phyloP scores from a whole-genome alignment of 495 filamentous ascomycete species.

The Penicillium mononematosum region DNA sequence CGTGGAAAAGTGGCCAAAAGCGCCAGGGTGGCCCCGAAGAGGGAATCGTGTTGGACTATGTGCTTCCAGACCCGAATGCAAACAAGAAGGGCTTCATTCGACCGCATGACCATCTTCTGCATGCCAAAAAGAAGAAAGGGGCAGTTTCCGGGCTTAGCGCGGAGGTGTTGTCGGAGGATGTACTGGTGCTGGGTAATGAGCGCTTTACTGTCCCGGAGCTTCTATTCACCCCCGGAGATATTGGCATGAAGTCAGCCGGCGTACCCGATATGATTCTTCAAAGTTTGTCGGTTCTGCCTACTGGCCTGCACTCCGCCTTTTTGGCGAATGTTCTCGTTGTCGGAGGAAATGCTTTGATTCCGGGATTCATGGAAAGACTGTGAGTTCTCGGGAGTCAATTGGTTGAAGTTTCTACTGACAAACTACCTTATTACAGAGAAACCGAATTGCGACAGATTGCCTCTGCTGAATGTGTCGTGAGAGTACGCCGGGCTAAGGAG shows the following conservation, averaged over 20 bases:
- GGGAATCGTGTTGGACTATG: conserved; percentile 86
- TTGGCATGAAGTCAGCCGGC: conserved; percentile 84
- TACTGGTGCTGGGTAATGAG: conserved; percentile 85
- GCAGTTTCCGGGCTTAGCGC: conserved; percentile 47
- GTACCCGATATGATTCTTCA: conserved; percentile 79
- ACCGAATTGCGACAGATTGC: conserved; percentile 71
- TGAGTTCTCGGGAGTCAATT: conserved; percentile 30
- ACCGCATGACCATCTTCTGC: conserved; percentile 66
- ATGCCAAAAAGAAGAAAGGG: conserved; percentile 61
- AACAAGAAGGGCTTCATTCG: conserved; percentile 69
- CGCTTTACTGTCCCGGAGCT: conserved; percentile 89
- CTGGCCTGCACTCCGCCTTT: conserved; percentile 72
- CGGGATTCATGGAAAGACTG: conserved; percentile 80
- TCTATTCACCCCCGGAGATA: conserved; percentile 80
- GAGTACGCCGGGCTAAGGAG: conserved; percentile 68
- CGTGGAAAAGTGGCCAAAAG: conserved; percentile 76
- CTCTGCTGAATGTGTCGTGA: conserved; percentile 72
- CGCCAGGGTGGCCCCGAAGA: conserved; percentile 44
- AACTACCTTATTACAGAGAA: conserved; percentile 42
- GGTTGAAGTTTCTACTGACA: conserved; percentile 2
- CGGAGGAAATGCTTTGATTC: conserved; percentile 77
- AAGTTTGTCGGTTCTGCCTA: conserved; percentile 70
- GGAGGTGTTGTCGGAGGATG: conserved; percentile 68
- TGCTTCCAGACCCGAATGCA: conserved; percentile 86
- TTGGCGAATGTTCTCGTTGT: conserved; percentile 86